Conservation (phyloP, 495 filamentous ascomycete genomes). For the Lasiosphaeria hispida region DNA sequence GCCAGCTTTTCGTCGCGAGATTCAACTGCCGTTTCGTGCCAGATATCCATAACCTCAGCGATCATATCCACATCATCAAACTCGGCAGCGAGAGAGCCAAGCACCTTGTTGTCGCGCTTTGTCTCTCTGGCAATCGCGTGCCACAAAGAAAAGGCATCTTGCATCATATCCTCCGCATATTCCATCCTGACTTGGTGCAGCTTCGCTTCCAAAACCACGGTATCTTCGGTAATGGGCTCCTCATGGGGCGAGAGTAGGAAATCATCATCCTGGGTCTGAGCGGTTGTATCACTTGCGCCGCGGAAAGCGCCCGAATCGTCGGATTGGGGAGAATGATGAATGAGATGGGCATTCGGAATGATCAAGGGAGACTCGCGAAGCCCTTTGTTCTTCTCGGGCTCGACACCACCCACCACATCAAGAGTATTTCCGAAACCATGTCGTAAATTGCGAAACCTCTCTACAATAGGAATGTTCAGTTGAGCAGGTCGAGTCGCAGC, state of each 20-base stretch:
- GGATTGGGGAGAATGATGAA: constrained; percentile 10
- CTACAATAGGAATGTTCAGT: constrained; percentile 10
- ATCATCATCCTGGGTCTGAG: constrained; percentile 17
- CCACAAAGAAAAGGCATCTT: constrained; percentile 22
- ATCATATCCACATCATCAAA: constrained; percentile 26
- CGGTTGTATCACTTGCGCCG: constrained; percentile 21
- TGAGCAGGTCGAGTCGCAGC: constrained; percentile 6
- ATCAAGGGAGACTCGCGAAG: constrained; percentile 18
- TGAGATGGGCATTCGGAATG: constrained; percentile 19
- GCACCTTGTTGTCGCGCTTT: constrained; percentile 10
- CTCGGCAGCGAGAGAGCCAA: constrained; percentile 10
- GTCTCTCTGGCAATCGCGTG: constrained; percentile 5
- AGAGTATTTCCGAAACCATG: not conserved
- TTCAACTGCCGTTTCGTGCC: constrained; percentile 18
- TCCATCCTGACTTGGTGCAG: constrained; percentile 16
- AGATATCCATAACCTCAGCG: constrained; percentile 25
- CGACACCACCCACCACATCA: constrained; percentile 6
- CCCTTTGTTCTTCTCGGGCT: constrained; percentile 20
- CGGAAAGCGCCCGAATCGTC: constrained; percentile 13
- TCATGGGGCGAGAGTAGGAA: constrained; percentile 3
- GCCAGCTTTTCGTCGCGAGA: constrained; percentile 15
- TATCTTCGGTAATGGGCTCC: constrained; percentile 10
- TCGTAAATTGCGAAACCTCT: constrained; percentile 7
- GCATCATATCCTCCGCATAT: constrained; percentile 12
- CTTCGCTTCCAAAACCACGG: constrained; percentile 19